Conservation (phyloP, 441 rosid species). For the Omphalea diandra region DNA sequence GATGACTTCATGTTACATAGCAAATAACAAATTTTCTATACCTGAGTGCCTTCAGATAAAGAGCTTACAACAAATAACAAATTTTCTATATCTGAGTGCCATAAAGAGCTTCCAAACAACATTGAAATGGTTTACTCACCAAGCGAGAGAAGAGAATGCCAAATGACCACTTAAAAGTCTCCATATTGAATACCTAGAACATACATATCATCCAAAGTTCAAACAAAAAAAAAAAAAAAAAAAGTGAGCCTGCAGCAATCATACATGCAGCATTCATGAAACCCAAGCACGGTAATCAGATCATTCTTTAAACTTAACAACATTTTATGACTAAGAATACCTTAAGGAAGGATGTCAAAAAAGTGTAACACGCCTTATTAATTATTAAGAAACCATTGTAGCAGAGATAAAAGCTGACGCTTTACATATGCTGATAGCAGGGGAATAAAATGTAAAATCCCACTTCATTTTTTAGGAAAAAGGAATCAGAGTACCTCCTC, state of each 20-base stretch:
- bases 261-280: background rate
- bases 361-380: background rate
- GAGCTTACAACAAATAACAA: background rate
- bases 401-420: background rate
- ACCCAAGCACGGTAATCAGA: background rate
- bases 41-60: background rate
- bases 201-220: conserved; percentile 24
- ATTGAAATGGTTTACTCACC: conserved; percentile 45
- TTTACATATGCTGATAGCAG: background rate
- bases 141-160: conserved; percentile 96
- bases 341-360: background rate
- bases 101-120: background rate
- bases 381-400: background rate
- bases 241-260: conserved; percentile 6
- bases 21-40: background rate
- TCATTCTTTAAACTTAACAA: background rate
- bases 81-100: background rate
- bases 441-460: no score
- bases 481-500: conserved; percentile 61
- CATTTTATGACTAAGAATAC: background rate
- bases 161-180: conserved; percentile 94
- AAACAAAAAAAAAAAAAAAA: no score
- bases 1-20: no score
- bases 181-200: conserved; percentile 78
- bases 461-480: background rate